A percentile compares a stretch with the other conserved stretches of the same genome.
phyloP scores from a whole-genome alignment of 495 filamentous ascomycete genomes.

The Hamigera avellanea region DNA sequence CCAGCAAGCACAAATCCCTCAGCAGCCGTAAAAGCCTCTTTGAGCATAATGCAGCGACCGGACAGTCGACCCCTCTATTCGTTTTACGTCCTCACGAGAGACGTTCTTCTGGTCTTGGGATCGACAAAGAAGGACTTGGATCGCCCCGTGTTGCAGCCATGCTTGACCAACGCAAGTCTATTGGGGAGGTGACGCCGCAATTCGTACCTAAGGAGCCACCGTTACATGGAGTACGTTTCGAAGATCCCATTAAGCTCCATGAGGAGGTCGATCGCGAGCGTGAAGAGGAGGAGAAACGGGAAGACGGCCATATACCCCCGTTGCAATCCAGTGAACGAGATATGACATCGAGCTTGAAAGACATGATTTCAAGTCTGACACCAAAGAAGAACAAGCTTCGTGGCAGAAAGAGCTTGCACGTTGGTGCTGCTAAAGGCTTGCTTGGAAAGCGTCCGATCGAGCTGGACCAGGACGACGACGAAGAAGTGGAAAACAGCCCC shows the following conservation, averaged over 20 bases:
- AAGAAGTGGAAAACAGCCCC: slow-evolving; percentile 48
- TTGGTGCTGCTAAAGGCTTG: slow-evolving; percentile 62
- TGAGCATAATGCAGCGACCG: slow-evolving; percentile 43
- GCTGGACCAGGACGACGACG: slow-evolving; percentile 56
- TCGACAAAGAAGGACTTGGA: slow-evolving; percentile 63
- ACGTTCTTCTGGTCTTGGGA: slow-evolving; percentile 63
- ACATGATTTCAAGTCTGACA: slow-evolving; percentile 66
- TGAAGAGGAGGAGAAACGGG: slow-evolving; percentile 48
- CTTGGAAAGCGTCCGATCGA: slow-evolving; percentile 66
- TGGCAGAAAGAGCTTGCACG: slow-evolving; percentile 64
- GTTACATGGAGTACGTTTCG: slow-evolving; percentile 45
- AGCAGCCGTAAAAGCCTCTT: slow-evolving; percentile 41
- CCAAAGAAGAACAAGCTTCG: slow-evolving; percentile 61
- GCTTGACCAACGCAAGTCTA: slow-evolving; percentile 59
- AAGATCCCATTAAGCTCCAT: slow-evolving; percentile 55
- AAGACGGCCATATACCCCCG: slow-evolving; percentile 42
- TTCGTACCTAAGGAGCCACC: slow-evolving; percentile 44
- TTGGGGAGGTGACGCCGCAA: slow-evolving; percentile 49
- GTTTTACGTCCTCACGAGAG: slow-evolving; percentile 51
- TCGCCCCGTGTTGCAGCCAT: slow-evolving; percentile 66
- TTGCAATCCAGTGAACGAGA: slow-evolving; percentile 46
- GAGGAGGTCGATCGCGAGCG: slow-evolving; percentile 58
- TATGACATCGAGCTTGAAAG: slow-evolving; percentile 51
- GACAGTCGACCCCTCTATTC: slow-evolving; percentile 49
- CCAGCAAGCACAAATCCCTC: slow-evolving; percentile 22